phyloP scores from a whole-genome alignment of 2,329 filamentous ascomycete species.

The Thelonectria rubi region DNA sequence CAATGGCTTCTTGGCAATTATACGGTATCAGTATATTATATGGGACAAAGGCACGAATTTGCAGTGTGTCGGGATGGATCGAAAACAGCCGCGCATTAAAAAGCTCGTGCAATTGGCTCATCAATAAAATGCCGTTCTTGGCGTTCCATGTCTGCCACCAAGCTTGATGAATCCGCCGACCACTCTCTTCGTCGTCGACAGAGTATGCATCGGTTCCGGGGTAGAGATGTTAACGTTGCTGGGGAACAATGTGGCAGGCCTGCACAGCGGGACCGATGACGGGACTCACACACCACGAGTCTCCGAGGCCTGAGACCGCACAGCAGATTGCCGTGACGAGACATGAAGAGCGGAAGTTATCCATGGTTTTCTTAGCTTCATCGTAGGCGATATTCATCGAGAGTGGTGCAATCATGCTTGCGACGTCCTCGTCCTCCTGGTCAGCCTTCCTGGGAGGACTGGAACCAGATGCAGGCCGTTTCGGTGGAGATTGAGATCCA shows the following conservation, averaged over 20 bases:
- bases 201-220: neutral
- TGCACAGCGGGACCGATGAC: constrained; percentile 30
- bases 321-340: constrained; percentile 13
- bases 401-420: neutral
- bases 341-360: constrained; percentile 12
- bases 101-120: constrained; percentile 31
- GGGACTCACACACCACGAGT: constrained; percentile 23
- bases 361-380: neutral
- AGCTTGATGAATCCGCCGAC: constrained; percentile 10
- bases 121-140: constrained; percentile 31
- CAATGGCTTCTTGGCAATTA: no score
- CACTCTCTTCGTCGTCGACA: neutral
- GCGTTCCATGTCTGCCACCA: constrained; percentile 19
- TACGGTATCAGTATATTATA: no score
- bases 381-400: neutral
- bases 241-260: constrained; percentile 34
- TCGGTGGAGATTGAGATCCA: no score
- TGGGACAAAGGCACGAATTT: constrained; percentile 35
- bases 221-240: constrained; percentile 33
- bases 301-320: constrained; percentile 27
- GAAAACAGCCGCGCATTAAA: constrained; percentile 37
- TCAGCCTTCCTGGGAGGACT: no score
- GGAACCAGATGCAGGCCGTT: no score
- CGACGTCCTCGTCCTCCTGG: neutral
- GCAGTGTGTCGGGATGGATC: constrained; percentile 34